Conservation (phyloP, 1,284 basidiomycete species). For the Rhodotorula mucilaginosa region DNA sequence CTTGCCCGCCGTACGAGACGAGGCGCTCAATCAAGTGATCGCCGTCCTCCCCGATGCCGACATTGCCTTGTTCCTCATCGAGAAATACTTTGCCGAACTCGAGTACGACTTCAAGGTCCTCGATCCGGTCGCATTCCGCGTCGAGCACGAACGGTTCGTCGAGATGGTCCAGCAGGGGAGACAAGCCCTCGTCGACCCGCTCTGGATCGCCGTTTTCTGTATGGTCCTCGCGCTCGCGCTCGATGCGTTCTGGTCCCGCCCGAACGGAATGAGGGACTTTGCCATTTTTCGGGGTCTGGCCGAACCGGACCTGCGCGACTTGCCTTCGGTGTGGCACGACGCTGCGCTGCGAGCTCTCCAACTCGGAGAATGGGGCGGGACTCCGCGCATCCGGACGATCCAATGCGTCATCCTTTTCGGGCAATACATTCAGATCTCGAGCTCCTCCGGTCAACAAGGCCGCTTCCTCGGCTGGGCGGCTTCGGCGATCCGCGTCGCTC, state of each 20-base stretch:
- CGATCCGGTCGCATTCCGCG: constrained; percentile 33
- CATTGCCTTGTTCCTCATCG: constrained; percentile 30
- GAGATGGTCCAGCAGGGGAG: constrained; percentile 35
- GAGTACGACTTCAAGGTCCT: constrained; percentile 39
- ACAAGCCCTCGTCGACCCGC: constrained; percentile 38
- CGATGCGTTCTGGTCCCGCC: constrained; percentile 38
- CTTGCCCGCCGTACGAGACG: constrained; percentile 24
- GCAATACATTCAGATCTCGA: constrained; percentile 39
- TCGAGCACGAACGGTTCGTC: constrained; percentile 35
- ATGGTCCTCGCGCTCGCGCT: constrained; percentile 43
- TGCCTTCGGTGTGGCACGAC: constrained; percentile 41
- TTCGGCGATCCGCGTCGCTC: constrained; percentile 35
- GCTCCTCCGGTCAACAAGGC: constrained; percentile 31
- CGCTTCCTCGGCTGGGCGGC: constrained; percentile 38
- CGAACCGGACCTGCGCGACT: constrained; percentile 34
- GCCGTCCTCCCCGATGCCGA: constrained; percentile 38
- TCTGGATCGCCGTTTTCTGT: constrained; percentile 40
- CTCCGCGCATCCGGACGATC: constrained; percentile 38
- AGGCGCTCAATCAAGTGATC: constrained; percentile 35
- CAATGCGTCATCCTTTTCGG: constrained; percentile 28
- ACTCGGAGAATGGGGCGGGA: constrained; percentile 42
- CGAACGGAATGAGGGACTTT: constrained; percentile 29
- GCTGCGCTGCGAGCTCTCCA: constrained; percentile 38
- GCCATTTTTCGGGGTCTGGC: constrained; percentile 34
- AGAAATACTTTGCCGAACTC: constrained; percentile 27